Percentiles rank a stretch among this genome's conserved stretches.
Conservation (phyloP, 768 basidiomycete species). For the Gloeophyllum trabeum region DNA sequence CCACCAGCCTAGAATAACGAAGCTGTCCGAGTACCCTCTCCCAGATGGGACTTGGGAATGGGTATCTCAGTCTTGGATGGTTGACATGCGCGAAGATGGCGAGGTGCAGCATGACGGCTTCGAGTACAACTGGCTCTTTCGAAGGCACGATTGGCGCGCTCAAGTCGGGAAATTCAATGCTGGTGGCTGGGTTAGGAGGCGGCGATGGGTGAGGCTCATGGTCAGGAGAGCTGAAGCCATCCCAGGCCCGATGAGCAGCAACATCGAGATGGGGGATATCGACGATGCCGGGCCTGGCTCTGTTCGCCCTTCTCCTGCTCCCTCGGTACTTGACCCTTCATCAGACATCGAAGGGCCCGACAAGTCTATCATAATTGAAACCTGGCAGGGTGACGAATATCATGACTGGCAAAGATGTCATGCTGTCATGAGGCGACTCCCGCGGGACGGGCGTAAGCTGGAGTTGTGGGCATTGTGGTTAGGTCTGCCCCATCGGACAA, state of each 20-base stretch:
- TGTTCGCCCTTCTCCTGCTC: not conserved
- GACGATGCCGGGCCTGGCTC: not conserved
- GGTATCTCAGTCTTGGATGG: slow-evolving; percentile 77
- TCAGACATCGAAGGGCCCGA: not conserved
- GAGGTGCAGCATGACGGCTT: slow-evolving; percentile 77
- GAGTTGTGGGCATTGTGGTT: slow-evolving; percentile 75
- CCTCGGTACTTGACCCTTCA: not conserved
- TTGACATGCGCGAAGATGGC: slow-evolving; percentile 78
- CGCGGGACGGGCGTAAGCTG: slow-evolving; percentile 61
- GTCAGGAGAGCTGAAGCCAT: slow-evolving; percentile 42
- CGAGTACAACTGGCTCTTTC: slow-evolving; percentile 78
- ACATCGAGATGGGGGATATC: not conserved
- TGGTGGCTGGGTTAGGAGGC: slow-evolving; percentile 66
- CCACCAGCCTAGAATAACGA: slow-evolving; percentile 34
- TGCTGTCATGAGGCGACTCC: slow-evolving; percentile 36
- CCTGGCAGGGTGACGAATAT: slow-evolving; percentile 45
- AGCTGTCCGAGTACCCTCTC: slow-evolving; percentile 54
- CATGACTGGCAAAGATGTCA: slow-evolving; percentile 54
- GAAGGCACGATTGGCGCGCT: slow-evolving; percentile 53
- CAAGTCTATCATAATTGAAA: slow-evolving; percentile 6
- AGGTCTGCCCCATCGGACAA: slow-evolving; percentile 12
- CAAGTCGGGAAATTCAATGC: slow-evolving; percentile 45
- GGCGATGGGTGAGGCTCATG: slow-evolving; percentile 83
- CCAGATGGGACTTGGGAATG: slow-evolving; percentile 77
- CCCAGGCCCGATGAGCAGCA: slow-evolving; percentile 5